A percentile compares a stretch with the other conserved stretches of the same genome.
phyloP scores from a whole-genome alignment of 805 yeast species.

The Hanseniaspora vineae region DNA sequence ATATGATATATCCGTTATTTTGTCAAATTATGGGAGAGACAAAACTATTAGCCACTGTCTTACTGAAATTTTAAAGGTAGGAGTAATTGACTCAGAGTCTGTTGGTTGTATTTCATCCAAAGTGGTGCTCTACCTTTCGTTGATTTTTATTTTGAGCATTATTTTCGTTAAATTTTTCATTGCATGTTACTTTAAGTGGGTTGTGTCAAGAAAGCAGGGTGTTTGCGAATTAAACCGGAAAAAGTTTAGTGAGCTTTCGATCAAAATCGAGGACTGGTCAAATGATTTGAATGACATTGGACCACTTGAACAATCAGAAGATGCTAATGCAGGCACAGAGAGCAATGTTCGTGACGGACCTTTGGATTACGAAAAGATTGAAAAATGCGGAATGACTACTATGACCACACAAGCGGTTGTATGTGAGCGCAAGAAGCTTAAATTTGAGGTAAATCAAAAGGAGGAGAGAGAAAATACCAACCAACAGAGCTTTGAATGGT shows the following conservation, averaged over 20 bases:
- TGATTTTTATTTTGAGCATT: constrained; percentile 73
- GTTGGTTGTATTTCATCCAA: constrained; percentile 90
- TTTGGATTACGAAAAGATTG: constrained; percentile 5
- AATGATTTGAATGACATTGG: constrained; percentile 35
- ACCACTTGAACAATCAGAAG: not conserved
- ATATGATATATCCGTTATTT: constrained; percentile 64
- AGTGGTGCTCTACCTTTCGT: constrained; percentile 67
- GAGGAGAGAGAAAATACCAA: not conserved
- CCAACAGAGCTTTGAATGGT: not conserved
- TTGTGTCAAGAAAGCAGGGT: constrained; percentile 68
- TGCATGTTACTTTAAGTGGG: constrained; percentile 87
- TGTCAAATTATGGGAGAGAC: constrained; percentile 52
- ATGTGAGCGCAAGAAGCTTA: not conserved
- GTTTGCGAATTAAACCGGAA: constrained; percentile 49
- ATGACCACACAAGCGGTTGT: constrained; percentile 53
- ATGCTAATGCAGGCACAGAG: too few species aligned
- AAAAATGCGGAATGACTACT: constrained; percentile 30
- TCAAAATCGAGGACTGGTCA: constrained; percentile 76
- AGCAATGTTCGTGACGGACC: too few species aligned
- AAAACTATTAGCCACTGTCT: constrained; percentile 62
- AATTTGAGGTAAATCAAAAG: not conserved
- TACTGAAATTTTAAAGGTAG: constrained; percentile 76
- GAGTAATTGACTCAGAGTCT: constrained; percentile 76
- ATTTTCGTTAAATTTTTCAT: constrained; percentile 65
- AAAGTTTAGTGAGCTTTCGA: constrained; percentile 48